phyloP scores from a whole-genome alignment of 257 asterid species.

The Solanum tarapatanum region DNA sequence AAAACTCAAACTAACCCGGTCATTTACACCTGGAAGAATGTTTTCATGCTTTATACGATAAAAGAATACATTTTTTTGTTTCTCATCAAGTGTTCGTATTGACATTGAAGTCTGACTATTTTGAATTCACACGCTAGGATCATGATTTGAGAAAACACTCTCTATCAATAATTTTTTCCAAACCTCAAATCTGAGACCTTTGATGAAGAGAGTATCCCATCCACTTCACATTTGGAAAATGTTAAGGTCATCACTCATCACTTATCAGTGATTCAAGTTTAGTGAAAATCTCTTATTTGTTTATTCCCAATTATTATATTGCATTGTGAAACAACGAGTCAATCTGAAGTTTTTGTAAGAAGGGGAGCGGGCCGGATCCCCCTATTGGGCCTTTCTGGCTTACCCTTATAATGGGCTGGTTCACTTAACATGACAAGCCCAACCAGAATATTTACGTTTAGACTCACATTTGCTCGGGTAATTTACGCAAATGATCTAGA shows the following conservation, averaged over 20 bases:
- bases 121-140: not conserved
- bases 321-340: not conserved
- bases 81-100: too few species aligned
- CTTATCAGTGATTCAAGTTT: too few species aligned
- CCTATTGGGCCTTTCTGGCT: not conserved
- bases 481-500: not conserved
- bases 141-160: too few species aligned
- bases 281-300: not conserved
- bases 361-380: not conserved
- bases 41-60: too few species aligned
- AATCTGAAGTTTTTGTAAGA: not conserved
- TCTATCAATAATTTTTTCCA: too few species aligned
- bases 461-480: not conserved
- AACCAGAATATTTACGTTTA: not conserved
- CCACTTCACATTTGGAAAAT: too few species aligned
- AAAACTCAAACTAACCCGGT: rapidly evolving
- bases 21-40: not conserved
- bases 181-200: not conserved
- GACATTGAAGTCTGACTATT: not conserved
- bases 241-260: not conserved
- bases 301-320: not conserved
- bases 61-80: too few species aligned
- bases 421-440: not conserved
- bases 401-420: not conserved
- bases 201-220: not conserved